Base-by-base conservation (phyloP, 2,329 filamentous ascomycete genomes). In the Pyrenophora graminea region DNA sequence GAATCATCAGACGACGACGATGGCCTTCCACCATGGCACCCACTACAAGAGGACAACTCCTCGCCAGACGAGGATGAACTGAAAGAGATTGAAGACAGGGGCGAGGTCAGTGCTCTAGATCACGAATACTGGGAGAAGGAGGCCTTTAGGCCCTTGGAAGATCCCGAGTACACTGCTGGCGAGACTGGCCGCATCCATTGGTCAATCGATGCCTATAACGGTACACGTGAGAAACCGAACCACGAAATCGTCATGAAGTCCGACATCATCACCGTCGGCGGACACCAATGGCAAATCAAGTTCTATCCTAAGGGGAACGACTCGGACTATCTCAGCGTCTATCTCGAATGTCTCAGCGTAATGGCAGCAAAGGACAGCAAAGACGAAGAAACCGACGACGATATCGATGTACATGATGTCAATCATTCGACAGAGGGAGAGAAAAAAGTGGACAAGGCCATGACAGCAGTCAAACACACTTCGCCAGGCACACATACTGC, bases 271-370 rank as follows among this genome's bases (percentile, higher is more conserved):
- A 78, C 71, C 21, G 74, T 86, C 49, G 84, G 82, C 17, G 83
- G 82, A 17, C 80, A 82, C 54, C 83, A 85, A 64, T 87, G 84
- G 84, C 83, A 80, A 48, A 82, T 87, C 73, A 86, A 86, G 67
- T 83, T 86, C 64, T 86, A 83, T 58, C 84, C 84, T 2, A 78
- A 79, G 38, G 84, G 84, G 17, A 85, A 86, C 61, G 79, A 81
- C 56, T 79, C 80, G 2, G 78, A 80, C 33, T 81, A 81, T 27
- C 66, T 86, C 45, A 85, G 83, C 57, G 76, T 85, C 19, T 87
- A 86, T 59, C 71, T 87, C 31, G 83, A 85, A 64, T 85, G 82
- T 63, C 79, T 83, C n/a, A 77, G 75, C 15, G 78, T 82, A 9
- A 49, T 60, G 33, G 46, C 62, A 17, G 38, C 51, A 18, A 62